Base-by-base conservation (phyloP, 441 rosid genomes). In the Biscutella auriculata region DNA sequence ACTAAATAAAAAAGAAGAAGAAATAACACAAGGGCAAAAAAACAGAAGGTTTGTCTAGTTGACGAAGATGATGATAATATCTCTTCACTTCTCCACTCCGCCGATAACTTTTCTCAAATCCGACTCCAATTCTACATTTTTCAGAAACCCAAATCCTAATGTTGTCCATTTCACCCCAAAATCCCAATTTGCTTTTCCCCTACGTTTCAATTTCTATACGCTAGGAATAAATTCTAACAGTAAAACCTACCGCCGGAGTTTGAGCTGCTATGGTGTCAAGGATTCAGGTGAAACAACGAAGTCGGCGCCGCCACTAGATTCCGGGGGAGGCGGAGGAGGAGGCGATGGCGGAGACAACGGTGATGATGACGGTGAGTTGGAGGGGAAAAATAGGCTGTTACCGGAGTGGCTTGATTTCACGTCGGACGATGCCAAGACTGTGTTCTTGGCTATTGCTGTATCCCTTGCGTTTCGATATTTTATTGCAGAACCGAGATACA, bases 401-500 rank as follows among this genome's bases (percentile, higher is more conserved):
- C 89, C 96, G 1, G 95, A 85, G 27, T 93, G 96, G 95, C 41
- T 87, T 30, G 79, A 82, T 40, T 49, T 93, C 43, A 78, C 80
- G 21, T 15, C 81, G 5, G 93, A 87, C 61, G 97, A 93, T 56
- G 97, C 83, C 6, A 85, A 79, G 69, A 82, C 96, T 8, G 90
- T 93, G 60, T 41, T 87, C 40, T 81, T 79, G 19, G 97, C 96
- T 1, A 37, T 93, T 13, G 79, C 81, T 11, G 73, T 93, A n/a
- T 85, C 95, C 9, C 53, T 87, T 23, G 98, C 97, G 12, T 93
- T 93, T 73, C 74, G 96, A 65, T 45, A 81, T 40, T 85, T 93
- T 48, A 73, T 89, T 42, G 97, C 96, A 9, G 99, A 93, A 81
- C 96, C 97, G 1, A 79, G 97, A 75, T 93, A 72, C 65, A 93